phyloP scores from a whole-genome alignment of 2,329 filamentous ascomycete species.

The Fusarium sarcochroum region DNA sequence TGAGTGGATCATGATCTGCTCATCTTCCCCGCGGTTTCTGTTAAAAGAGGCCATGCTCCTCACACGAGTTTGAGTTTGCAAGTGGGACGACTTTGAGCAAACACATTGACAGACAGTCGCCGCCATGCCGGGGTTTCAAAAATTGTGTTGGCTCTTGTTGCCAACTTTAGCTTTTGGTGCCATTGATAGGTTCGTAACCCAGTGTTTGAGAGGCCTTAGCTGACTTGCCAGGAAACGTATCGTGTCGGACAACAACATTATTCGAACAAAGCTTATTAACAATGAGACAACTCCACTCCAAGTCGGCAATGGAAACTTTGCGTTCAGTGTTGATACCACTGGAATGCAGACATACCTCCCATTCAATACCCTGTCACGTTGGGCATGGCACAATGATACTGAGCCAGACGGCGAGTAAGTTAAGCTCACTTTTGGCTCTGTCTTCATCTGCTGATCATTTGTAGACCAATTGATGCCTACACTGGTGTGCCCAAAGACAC shows the following conservation, averaged over 20 bases:
- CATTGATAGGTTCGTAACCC: slow-evolving; percentile 8
- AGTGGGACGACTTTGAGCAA: neutral
- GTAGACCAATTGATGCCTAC: slow-evolving; percentile 47
- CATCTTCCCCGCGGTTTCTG: neutral
- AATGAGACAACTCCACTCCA: slow-evolving; percentile 64
- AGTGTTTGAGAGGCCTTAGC: neutral
- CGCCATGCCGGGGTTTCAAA: neutral
- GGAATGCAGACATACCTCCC: slow-evolving; percentile 61
- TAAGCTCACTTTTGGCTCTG: accelerated
- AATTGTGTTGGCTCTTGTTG: slow-evolving; percentile 3
- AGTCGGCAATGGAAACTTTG: slow-evolving; percentile 65
- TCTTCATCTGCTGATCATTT: neutral
- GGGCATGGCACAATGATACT: slow-evolving; percentile 66
- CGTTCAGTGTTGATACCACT: slow-evolving; percentile 63
- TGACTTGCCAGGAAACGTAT: slow-evolving; percentile 34
- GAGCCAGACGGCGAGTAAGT: slow-evolving; percentile 54
- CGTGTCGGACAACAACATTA: slow-evolving; percentile 42
- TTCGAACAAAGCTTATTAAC: slow-evolving; percentile 44
- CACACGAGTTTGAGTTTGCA: neutral
- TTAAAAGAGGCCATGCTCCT: neutral
- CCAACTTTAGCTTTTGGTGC: slow-evolving; percentile 5
- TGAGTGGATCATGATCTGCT: neutral
- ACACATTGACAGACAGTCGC: neutral
- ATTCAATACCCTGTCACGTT: slow-evolving; percentile 63
- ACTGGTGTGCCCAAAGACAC: slow-evolving; percentile 52